Evolutionary conservation across 2,329 filamentous ascomycete genomes (phyloP), one percentile per base, ranked within the genome.

Genomic region (Claviceps capensis): DNA sequence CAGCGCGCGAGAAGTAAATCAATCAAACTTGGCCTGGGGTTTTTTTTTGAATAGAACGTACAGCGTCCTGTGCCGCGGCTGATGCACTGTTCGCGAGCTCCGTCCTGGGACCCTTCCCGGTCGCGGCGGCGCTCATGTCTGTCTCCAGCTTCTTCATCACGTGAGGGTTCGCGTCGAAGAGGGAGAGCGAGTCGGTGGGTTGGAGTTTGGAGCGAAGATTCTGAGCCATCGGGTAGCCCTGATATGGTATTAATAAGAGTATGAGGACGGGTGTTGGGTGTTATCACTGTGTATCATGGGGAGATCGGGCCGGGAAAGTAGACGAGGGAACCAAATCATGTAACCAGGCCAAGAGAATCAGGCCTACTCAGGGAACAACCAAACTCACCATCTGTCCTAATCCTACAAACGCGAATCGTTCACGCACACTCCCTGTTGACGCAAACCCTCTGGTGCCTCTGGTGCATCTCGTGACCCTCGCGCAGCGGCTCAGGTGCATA

Each of bases 151-250:
- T 69, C 54, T 69, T 65, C 61, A 70, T 68, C 4, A 74, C 71
- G 38, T 69, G 67, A 38, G 65, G 64, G 61, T 82, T 80, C 63
- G 81, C 74, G 61, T 82, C 78, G 58, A 75, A 81, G 52, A 82
- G 65, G 52, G 67, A 69, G 45, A 82, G 59, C 45, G 68, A 72
- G 62, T 81, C 78, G 44, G 61, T 66, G 1, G 76, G 66, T 30
- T 67, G 61, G 37, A 81, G 69, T 63, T 79, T 81, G 36, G 74
- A 69, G 62, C 79, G 77, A 4, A 82, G 72, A 62, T 81, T 82
- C 65, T 73, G 76, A 55, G 77, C 78, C 78, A 82, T 81, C 67
- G 79, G 77, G 59, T 76, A 81, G 43, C 78, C 78, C 77, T 81
- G 48, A 5, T 43, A 22, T 16, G 30, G 9, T 34, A 4, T 34